Conservation (phyloP, 148 eudicot species). For the Amaranthus palmeri region DNA sequence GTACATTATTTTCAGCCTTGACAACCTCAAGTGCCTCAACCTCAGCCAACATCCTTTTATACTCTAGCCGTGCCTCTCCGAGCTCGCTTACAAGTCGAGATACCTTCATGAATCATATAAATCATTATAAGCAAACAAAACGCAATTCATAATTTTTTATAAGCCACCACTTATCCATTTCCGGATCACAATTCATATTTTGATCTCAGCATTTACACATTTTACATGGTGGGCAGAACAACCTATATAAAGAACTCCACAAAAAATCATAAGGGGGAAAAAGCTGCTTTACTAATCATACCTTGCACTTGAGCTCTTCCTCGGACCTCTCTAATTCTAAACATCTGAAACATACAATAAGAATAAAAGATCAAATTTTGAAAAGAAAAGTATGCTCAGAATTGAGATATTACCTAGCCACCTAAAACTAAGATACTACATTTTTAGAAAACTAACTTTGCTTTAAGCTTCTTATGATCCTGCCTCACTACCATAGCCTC, state of each 20-base stretch:
- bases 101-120: conserved; percentile 20
- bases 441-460: conserved; percentile 39
- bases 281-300: conserved; percentile 22
- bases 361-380: not conserved
- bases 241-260: not conserved
- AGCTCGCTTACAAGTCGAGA: conserved; percentile 23
- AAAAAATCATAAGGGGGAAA: not conserved
- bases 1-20: conserved; percentile 23
- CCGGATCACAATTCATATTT: not conserved
- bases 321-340: conserved; percentile 40
- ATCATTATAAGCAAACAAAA: conserved; percentile 2
- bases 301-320: conserved; percentile 55
- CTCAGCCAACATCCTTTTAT: conserved; percentile 33
- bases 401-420: not conserved
- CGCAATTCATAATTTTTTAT: not conserved
- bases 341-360: conserved; percentile 42
- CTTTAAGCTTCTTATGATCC: conserved; percentile 48
- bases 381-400: not conserved
- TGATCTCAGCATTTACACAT: not conserved
- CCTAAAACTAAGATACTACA: not conserved
- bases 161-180: not conserved
- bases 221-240: not conserved
- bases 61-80: conserved; percentile 26
- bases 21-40: conserved; percentile 27
- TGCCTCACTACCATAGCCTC: conserved; percentile 34